Evolutionary conservation across 1,284 basidiomycete genomes (phyloP).

Genomic region (Mycosarcoma mackinlayi): DNA sequence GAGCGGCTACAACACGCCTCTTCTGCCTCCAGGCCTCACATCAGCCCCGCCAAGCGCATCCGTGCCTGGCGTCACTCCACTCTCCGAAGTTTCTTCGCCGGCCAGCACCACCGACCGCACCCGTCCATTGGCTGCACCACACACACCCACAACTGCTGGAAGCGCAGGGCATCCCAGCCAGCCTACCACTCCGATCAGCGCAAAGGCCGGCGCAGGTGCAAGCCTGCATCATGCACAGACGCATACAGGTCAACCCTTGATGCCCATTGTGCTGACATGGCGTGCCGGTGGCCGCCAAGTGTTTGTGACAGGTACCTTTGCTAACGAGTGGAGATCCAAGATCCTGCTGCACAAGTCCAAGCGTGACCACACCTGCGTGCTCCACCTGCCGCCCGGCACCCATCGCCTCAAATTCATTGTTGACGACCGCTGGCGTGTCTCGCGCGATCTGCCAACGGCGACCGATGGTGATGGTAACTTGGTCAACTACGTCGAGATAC

Average conservation of each 20-base stretch:
- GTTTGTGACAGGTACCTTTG: constrained; percentile 74
- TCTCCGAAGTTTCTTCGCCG: constrained; percentile 24
- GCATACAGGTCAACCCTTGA: constrained; percentile 14
- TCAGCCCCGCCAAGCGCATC: constrained; percentile 47
- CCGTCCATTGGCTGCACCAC: constrained; percentile 2
- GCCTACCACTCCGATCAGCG: constrained; percentile 33
- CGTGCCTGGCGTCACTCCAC: constrained; percentile 31
- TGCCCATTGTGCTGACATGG: constrained; percentile 56
- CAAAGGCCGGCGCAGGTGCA: constrained; percentile 3
- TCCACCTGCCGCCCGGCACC: constrained; percentile 79
- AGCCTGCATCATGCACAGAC: constrained; percentile 16
- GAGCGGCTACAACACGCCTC: constrained; percentile 53
- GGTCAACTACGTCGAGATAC: constrained; percentile 80
- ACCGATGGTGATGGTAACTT: constrained; percentile 94
- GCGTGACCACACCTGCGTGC: constrained; percentile 58
- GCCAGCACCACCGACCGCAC: constrained; percentile 5
- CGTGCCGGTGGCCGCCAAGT: constrained; percentile 68
- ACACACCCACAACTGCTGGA: constrained; percentile 11
- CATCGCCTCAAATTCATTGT: constrained; percentile 97
- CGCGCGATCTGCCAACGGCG: constrained; percentile 83
- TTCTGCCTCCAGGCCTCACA: constrained; percentile 48
- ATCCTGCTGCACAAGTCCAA: constrained; percentile 59
- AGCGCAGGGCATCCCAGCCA: constrained; percentile 20
- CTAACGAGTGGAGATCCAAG: constrained; percentile 73
- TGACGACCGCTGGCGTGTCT: constrained; percentile 85